These are phyloP conservation scores for Saccharomyces paradoxus DNA, from an alignment of 805 yeast species.

Conservation along the genomic window DNA sequence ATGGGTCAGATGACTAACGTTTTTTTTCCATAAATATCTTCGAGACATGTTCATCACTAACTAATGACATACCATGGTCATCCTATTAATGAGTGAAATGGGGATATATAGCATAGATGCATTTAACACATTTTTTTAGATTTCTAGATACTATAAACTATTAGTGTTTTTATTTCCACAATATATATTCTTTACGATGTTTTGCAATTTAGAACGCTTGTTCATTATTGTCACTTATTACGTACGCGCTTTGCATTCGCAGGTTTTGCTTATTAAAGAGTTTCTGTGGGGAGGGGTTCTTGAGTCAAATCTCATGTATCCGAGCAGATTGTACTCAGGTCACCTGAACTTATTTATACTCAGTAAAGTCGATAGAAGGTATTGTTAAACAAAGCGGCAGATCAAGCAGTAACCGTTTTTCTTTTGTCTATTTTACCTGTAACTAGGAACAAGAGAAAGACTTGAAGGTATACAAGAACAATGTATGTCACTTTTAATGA, in stretches of 20 bases:
- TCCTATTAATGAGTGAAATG: background rate
- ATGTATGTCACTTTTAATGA: background rate
- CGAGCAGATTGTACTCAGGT: background rate
- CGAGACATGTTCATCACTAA: background rate
- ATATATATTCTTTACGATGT: background rate
- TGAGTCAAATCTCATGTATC: background rate
- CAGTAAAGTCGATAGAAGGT: background rate
- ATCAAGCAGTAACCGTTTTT: background rate
- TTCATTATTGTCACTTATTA: background rate
- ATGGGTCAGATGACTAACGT: conserved; percentile 36
- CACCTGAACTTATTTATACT: background rate
- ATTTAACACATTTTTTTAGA: background rate
- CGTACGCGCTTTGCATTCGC: background rate
- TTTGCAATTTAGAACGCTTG: background rate
- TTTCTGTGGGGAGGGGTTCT: background rate
- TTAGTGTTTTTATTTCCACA: background rate
- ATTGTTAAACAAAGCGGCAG: background rate
- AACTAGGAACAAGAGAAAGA: background rate
- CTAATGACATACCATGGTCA: background rate
- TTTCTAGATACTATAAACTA: background rate
- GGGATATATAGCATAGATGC: background rate
- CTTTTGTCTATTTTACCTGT: background rate
- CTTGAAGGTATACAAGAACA: background rate
- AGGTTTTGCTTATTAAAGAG: background rate
- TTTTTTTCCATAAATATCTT: conserved; percentile 4